Base-by-base conservation (phyloP, 345 rosid genomes). In the Ceriops tagal region DNA sequence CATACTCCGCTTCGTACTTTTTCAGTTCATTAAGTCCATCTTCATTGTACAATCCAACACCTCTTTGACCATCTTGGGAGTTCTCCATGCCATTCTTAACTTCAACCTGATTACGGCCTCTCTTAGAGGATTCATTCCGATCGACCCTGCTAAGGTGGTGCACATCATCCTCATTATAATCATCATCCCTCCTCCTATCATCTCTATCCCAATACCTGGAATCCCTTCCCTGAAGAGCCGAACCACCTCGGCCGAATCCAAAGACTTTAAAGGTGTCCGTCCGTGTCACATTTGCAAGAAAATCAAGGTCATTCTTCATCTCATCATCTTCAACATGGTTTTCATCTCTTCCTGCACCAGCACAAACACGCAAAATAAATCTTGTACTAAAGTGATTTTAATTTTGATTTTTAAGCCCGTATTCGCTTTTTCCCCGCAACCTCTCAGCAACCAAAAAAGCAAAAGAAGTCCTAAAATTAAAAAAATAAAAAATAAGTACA, bases 171-270 rank as follows among this genome's bases (percentile, higher is more conserved):
- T 86, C 96, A 62, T 79, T 75, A 55, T 92, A 95, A 73, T 95
- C 99, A 67, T 69, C 83, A 79, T 93, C 97, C 69, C 97, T 80
- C 77, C 98, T 89, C 81, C 98, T 85, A 73, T 91, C 98, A 78
- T 93, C 98, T 82, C 72, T 85, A 77, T 93, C 98, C 97, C 98
- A 91, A 77, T 83, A 83, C 74, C 97, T 84, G 3, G 98, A 93
- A 81, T 93, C 98, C 26, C 92, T 78, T 51, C 93, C 98, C 65
- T 86, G 92, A 30, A 76, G 58, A 26, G 78, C 86, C 0, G 95
- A 85, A 59, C 49, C 49, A 3, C 90, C 91, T 20, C 70, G 78
- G 67, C 99, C 99, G 78, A 88, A 93, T 64, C 80, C 85, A 60
- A 93, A 85, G 65, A 85, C 87, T 71, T 80, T 89, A 37, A 65